Base-by-base conservation (phyloP, 2,329 filamentous ascomycete species). In the Sphaerulina populicola region DNA sequence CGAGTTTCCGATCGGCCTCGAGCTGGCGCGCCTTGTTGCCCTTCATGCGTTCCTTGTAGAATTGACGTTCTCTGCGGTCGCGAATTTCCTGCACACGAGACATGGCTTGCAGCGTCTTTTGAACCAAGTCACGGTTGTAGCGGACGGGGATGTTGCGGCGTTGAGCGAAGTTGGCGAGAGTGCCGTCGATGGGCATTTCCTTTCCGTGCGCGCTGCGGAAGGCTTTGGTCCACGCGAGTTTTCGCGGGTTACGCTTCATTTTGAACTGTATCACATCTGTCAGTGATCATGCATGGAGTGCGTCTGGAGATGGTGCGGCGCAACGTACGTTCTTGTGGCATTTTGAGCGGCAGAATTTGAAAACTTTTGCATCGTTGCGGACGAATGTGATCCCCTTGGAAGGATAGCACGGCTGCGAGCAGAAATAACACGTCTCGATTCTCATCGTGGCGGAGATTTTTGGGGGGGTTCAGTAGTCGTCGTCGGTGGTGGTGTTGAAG, bases 201-300 rank as follows among this genome's bases (percentile, higher is more conserved):
- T 75, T 94, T 74, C 88, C 88, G 52, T 86, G 84, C 14, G 85
- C 81, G 68, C 84, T 85, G 66, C 89, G 85, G 79, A 90, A 91
- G 47, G 88, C 83, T 77, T 96, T 95, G 57, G 91, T 96, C 93
- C 91, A 96, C 72, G 89, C 93, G 63, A 97, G 81, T 60, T 96
- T 95, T 69, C 91, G 83, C 33, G 91, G 90, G 74, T 97, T 96
- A 61, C 93, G 84, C 85, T 95, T 95, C 88, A 94, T 94, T 74
- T 94, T 93, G 81, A 94, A 94, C 77, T 82, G 59, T 44, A 39
- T 42, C 23, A 4, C 12, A 7, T 14, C n/a, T 23, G 12, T 37
- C 27, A 40, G 55, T 60, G 37, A 56, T 18, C 18, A 30, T 29
- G 12, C n/a, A 44, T 21, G 11, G 15, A 23, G 9, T 31, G 14